Percentiles rank a stretch among this genome's conserved stretches.
phyloP scores from a whole-genome alignment of 768 basidiomycete genomes.

The Ephemerocybe angulata region DNA sequence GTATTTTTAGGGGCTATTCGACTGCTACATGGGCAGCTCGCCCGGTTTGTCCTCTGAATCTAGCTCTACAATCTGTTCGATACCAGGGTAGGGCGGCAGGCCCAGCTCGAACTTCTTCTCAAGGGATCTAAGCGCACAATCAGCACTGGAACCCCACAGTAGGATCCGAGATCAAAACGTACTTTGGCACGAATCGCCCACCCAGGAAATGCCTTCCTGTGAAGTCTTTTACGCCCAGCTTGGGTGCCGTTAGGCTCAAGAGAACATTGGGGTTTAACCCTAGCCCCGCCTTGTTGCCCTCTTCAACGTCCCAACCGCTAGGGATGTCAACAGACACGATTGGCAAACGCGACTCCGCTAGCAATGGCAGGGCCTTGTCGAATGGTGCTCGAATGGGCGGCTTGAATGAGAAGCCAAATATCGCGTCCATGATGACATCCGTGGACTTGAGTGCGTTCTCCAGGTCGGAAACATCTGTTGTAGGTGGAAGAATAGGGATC shows the following conservation, averaged over 20 bases:
- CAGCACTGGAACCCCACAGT: constrained; percentile 2
- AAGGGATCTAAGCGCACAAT: constrained; percentile 45
- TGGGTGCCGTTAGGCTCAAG: constrained; percentile 91
- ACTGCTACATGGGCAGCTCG: not conserved
- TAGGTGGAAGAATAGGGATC: constrained; percentile 65
- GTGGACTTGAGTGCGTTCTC: constrained; percentile 49
- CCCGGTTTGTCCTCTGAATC: not conserved
- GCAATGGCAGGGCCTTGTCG: constrained; percentile 63
- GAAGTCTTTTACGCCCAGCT: constrained; percentile 77
- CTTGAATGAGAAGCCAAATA: constrained; percentile 97
- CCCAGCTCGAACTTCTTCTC: constrained; percentile 75
- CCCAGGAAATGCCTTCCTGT: constrained; percentile 88
- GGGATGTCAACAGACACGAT: constrained; percentile 96
- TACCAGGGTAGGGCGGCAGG: constrained; percentile 76
- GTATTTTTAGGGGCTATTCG: not conserved
- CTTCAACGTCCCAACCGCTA: constrained; percentile 93
- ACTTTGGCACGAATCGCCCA: constrained; percentile 91
- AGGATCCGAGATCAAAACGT: constrained; percentile 27
- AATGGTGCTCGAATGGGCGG: constrained; percentile 90
- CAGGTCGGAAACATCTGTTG: constrained; percentile 44
- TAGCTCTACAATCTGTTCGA: constrained; percentile 86
- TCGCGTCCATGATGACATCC: constrained; percentile 89
- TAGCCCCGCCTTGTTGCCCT: constrained; percentile 53
- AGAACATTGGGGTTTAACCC: constrained; percentile 76
- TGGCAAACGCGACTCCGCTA: constrained; percentile 64